Percentiles rank a stretch among this genome's conserved stretches.
Conservation (phyloP, 208 protist genomes). For the Leishmania mexicana region DNA sequence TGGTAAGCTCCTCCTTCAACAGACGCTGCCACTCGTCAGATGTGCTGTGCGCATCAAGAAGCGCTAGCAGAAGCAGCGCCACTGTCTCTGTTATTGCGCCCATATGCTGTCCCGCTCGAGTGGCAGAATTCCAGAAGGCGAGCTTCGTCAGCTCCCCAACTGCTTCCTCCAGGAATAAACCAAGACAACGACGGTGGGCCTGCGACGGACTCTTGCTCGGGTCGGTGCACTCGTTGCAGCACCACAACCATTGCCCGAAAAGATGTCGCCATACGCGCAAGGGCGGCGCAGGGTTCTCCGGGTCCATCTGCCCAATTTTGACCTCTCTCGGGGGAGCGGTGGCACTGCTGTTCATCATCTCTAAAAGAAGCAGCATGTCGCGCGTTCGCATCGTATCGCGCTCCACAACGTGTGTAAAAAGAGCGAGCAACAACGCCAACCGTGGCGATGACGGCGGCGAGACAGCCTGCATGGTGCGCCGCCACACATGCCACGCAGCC, state of each 20-base stretch:
- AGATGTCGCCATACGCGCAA: not conserved
- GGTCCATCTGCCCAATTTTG: not conserved
- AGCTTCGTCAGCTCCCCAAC: not conserved
- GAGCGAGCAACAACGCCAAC: conserved; percentile 39
- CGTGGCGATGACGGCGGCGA: conserved; percentile 1
- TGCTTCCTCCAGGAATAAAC: not conserved
- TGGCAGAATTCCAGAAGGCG: not conserved
- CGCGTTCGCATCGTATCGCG: conserved; percentile 29
- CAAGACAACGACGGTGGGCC: not conserved
- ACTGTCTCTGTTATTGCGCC: not conserved
- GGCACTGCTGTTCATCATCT: not conserved
- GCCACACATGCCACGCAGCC: conserved; percentile 14
- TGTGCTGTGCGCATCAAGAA: not conserved
- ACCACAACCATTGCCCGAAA: conserved; percentile 10
- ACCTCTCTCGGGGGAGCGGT: not conserved
- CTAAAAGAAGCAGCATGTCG: conserved; percentile 43
- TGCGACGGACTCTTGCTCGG: not conserved
- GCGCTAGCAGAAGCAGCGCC: conserved; percentile 14
- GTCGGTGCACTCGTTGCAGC: conserved; percentile 8
- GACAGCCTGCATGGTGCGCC: not conserved
- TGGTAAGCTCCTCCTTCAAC: conserved; percentile 1
- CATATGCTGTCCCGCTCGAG: not conserved
- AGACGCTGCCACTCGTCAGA: not conserved
- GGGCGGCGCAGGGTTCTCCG: not conserved
- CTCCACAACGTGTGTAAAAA: conserved; percentile 55